Conservation (phyloP, 257 asterid genomes). For the Fraxinus cuspidata region DNA sequence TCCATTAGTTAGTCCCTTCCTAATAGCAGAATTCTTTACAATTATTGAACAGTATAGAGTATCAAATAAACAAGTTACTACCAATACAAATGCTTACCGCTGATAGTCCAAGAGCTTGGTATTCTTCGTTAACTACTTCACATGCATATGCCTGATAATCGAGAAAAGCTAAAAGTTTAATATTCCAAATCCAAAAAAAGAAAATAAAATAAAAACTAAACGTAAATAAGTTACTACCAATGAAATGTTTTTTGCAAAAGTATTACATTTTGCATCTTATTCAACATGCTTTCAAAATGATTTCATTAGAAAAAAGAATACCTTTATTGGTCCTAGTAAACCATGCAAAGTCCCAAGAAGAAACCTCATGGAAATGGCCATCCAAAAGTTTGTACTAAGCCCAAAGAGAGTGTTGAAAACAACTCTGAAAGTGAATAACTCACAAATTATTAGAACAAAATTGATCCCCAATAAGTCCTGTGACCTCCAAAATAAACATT, state of each 20-base stretch:
- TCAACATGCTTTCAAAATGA: not conserved
- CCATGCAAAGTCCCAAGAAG: constrained; percentile 79
- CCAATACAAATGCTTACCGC: constrained; percentile 50
- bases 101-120: constrained; percentile 66
- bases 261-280: not conserved
- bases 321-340: constrained; percentile 78
- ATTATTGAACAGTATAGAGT: not conserved
- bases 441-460: not conserved
- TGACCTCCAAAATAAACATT: not conserved
- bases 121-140: constrained; percentile 71
- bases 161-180: constrained; percentile 12
- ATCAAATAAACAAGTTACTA: not conserved
- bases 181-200: not conserved
- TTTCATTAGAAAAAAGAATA: constrained; percentile 19
- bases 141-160: constrained; percentile 76
- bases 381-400: constrained; percentile 70
- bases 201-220: not conserved
- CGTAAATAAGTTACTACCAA: not conserved
- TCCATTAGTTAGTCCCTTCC: not conserved
- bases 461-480: not conserved
- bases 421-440: constrained; percentile 47
- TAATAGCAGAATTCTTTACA: not conserved
- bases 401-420: constrained; percentile 83
- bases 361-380: constrained; percentile 75
- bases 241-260: not conserved